Evolutionary conservation across 805 yeast genomes (phyloP), one percentile per base, ranked within the genome.

Genomic region (Ogataea methylovora): DNA sequence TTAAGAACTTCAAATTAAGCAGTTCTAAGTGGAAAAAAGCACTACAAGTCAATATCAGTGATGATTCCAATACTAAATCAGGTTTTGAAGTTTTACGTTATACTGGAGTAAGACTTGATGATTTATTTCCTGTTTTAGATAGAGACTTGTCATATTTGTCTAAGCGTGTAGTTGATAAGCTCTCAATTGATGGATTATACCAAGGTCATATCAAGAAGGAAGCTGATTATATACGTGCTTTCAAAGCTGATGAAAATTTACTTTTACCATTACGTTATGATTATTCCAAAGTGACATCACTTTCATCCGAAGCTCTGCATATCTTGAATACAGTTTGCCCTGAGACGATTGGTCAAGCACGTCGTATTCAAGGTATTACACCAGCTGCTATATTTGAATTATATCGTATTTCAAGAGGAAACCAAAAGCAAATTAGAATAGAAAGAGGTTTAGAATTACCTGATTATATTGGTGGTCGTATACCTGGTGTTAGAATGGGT

Each of bases 311-410:
- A 51, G 88, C 79, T 20, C 73, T 82, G 37, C 65, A 63, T 13
- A 59, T 83, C 9, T 63, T 92, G 35, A 84, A 85, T 47, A 67
- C 69, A 9, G 76, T 85, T 12, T 80, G 84, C 41, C 98, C 98
- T 0, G 74, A 75, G 35, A 92, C 97, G 0, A 75, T 92, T 29
- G 97, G 97, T 0, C 97, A 92, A 54, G 97, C 97, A 0, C 71
- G 95, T 52, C 68, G 97, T 45, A 82, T 90, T 10, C 94, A 92
- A 49, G 97, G 98, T 1, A 78, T 92, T 2, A 90, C 97, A 0
- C 95, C 97, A 0, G 90, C 96, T 0, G 92, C 96, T 0, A 65
- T 85, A 13, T 82, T 86, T 42, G 94, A 84, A 51, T 65, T 88
- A 30, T 84, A 79, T 51, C 66, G 78, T 40, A 53, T 81, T 36